Evolutionary conservation across 768 basidiomycete species (phyloP).

Genomic region (Lentinula raphanica): DNA sequence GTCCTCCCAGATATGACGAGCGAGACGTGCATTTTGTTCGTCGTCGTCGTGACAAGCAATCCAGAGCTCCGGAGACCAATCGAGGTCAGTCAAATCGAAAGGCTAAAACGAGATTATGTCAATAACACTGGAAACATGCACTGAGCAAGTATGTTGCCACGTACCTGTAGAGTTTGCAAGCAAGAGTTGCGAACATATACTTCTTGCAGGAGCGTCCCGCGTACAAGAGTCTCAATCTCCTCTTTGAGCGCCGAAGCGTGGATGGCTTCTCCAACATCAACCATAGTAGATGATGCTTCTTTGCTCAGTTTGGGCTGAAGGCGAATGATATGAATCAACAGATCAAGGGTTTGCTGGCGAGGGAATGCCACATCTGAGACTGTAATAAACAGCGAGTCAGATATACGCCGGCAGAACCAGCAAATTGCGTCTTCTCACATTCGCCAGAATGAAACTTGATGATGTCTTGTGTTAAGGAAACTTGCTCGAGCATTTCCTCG

Average conservation of each 20-base stretch:
- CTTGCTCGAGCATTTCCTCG: slow-evolving; percentile 74
- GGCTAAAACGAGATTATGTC: slow-evolving; percentile 56
- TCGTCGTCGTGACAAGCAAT: slow-evolving; percentile 81
- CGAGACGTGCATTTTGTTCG: slow-evolving; percentile 83
- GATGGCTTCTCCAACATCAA: slow-evolving; percentile 79
- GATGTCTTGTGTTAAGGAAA: slow-evolving; percentile 66
- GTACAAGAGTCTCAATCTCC: slow-evolving; percentile 65
- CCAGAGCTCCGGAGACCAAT: slow-evolving; percentile 89
- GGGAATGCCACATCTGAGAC: slow-evolving; percentile 74
- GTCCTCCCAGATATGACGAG: slow-evolving; percentile 86
- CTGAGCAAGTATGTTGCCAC: background rate
- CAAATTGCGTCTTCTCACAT: slow-evolving; percentile 41
- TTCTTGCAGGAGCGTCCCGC: slow-evolving; percentile 79
- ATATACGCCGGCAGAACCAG: background rate
- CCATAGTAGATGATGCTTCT: slow-evolving; percentile 73
- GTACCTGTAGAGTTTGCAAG: slow-evolving; percentile 84
- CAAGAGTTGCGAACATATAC: slow-evolving; percentile 83
- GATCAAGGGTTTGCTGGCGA: slow-evolving; percentile 59
- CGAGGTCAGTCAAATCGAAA: slow-evolving; percentile 89
- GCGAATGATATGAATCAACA: slow-evolving; percentile 67
- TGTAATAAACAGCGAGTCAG: slow-evolving; percentile 23
- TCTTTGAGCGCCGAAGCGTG: slow-evolving; percentile 52
- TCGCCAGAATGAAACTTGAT: slow-evolving; percentile 68
- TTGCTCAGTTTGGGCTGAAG: slow-evolving; percentile 79
- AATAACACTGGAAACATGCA: background rate